Base-by-base conservation (phyloP, 2,329 filamentous ascomycete genomes). In the Aspergillus intermedius region DNA sequence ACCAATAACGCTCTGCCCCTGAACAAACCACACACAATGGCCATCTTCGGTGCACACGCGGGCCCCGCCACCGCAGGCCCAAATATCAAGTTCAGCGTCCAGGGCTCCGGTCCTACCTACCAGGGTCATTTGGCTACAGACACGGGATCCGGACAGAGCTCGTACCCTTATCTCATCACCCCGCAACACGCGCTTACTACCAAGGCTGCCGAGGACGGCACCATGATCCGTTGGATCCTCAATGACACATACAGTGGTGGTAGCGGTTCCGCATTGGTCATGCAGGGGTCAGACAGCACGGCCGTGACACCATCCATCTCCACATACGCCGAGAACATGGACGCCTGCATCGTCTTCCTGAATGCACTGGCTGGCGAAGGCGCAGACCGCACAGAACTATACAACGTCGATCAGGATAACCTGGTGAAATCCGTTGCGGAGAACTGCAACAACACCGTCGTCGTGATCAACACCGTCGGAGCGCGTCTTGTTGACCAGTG, bases 311-410 rank as follows among this genome's bases (percentile, higher is more conserved):
- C 50, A 4, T 45, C 47, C 3, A 47, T 51, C 28, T 46, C 34
- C n/a, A 44, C 37, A 22, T 52, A 54, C 15, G 51, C 51, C 5
- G 70, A 4, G 22, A 48, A 45, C 32, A 68, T 69, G 13, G 70
- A 68, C 45, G 71, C 74, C 19, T 71, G 76, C 32, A 77, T 95
- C 40, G 88, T 93, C n/a, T 95, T 95, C 59, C 88, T 87, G 61
- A 93, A 93, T 56, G 82, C 88, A 9, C 76, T 88, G 61, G 79
- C 83, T 5, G 89, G 89, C 45, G 90, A 95, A 67, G 88, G 87
- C 4, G 89, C 94, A 66, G 88, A 87, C 5, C 64, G 74, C 17
- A 51, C 52, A 3, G 61, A 62, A n/a, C 77, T 91, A 1, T 44
- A 45, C 30, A 48, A 53, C 15, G 87, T 87, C 51, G 83, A 80